Evolutionary conservation across 306 rosid species (phyloP), one percentile per base, ranked within the genome.

Genomic region (Vigna trinervia): DNA sequence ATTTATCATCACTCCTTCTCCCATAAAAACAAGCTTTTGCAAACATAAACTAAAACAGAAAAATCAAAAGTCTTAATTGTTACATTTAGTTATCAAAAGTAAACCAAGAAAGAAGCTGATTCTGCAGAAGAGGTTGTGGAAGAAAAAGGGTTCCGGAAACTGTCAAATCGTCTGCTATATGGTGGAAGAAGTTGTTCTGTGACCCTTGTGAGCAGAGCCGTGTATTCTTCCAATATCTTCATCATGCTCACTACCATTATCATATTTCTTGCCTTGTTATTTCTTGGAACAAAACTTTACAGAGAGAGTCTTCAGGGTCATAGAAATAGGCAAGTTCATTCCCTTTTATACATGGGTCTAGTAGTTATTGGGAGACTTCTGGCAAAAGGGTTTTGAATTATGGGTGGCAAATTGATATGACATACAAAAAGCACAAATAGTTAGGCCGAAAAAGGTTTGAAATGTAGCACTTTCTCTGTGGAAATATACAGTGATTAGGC

Each of bases 221-320:
- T 76, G 80, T 87, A 89, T 56, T 82, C 83, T 23, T 73, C 84
- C 12, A 89, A 62, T 10, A 89, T 84, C 82, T 80, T 86, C 23
- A 89, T 87, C 67, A 84, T 75, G 0, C 63, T 52, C 39, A 68
- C 87, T 68, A 82, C 89, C 88, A 85, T 84, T 70, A 89, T 89
- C 94, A 89, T 89, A 77, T 78, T 57, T 57, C 15, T 57, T 57
- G 15, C 12, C 30, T 54, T 54, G 14, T 54, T 8, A 2, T 20
- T 20, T 57, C 61, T 66, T 7, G 36, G 23, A 45, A 1, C 7
- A 69, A 41, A 69, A 38, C 69, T 69, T 48, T 34, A 45, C 32
- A 9, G 63, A 14, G 71, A 67, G 60, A 14, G 26, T 12, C 41
- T 51, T 12, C 5, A 60, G 5, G 43, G 3, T 56, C 15, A 5